Evolutionary conservation across 169 alveolate species (phyloP).

Genomic region (Plasmodium fragile): DNA sequence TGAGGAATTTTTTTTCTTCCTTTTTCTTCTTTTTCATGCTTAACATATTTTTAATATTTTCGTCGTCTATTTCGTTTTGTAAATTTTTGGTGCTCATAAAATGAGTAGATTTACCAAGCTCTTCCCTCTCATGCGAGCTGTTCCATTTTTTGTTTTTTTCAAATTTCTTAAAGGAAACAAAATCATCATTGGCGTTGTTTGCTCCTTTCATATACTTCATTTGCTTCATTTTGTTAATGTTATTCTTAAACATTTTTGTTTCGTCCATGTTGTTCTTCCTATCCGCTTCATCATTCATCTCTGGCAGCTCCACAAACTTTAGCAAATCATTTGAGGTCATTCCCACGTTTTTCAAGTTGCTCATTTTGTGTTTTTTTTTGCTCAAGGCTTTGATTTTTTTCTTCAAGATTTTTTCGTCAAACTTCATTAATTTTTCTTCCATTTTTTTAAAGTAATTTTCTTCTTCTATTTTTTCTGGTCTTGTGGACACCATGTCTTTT

Average conservation of each 20-base stretch:
- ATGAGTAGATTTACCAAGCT: constrained; percentile 51
- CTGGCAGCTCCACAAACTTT: constrained; percentile 75
- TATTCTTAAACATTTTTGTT: constrained; percentile 64
- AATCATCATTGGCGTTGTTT: constrained; percentile 58
- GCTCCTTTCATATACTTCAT: constrained; percentile 48
- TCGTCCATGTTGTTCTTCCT: constrained; percentile 21
- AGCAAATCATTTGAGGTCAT: constrained; percentile 74
- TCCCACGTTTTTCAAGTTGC: constrained; percentile 71
- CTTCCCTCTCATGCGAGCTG: constrained; percentile 9
- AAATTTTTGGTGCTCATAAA: neutral
- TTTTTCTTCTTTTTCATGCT: constrained; percentile 75
- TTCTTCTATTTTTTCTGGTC: constrained; percentile 79
- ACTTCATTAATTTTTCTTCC: constrained; percentile 73
- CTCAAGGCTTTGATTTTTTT: constrained; percentile 51
- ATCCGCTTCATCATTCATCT: constrained; percentile 48
- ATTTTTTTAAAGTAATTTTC: constrained; percentile 78
- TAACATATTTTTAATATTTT: constrained; percentile 74
- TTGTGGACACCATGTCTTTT: constrained; percentile 65
- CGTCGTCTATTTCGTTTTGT: constrained; percentile 55
- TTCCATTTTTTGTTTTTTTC: constrained; percentile 47
- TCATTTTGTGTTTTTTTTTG: constrained; percentile 52
- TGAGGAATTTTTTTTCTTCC: constrained; percentile 31
- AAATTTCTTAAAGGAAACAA: constrained; percentile 76
- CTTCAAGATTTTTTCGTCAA: constrained; percentile 67
- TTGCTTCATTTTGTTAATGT: constrained; percentile 68